Evolutionary conservation across 225 moss, liverwort and hornwort genomes (phyloP).

Genomic region (Ulota crispa): DNA sequence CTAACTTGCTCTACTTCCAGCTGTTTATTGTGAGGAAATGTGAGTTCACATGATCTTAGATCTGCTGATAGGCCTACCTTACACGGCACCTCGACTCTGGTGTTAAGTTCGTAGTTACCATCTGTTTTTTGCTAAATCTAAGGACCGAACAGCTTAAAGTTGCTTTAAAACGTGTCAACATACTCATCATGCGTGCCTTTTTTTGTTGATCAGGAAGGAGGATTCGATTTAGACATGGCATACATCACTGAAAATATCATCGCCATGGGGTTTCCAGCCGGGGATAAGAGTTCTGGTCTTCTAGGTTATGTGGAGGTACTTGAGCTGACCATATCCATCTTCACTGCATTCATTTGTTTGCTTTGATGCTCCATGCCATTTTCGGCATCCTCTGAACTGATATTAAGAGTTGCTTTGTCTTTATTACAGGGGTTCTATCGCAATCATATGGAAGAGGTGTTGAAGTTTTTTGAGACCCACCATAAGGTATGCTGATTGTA

Average conservation of each 20-base stretch:
- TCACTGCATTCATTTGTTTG: neutral
- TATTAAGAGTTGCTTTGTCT: neutral
- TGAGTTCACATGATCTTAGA: neutral
- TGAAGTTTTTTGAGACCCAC: conserved; percentile 95
- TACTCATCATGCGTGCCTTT: neutral
- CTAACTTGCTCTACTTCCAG: neutral
- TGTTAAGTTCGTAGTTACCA: neutral
- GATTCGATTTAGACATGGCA: conserved; percentile 93
- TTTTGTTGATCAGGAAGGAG: conserved; percentile 77
- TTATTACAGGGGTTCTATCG: conserved; percentile 82
- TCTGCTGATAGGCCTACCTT: neutral
- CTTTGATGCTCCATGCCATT: neutral
- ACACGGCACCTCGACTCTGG: neutral
- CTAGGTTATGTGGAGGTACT: conserved; percentile 97
- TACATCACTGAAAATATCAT: conserved; percentile 99
- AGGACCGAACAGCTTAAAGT: neutral
- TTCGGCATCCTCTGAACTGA: neutral
- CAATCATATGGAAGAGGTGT: conserved; percentile 99
- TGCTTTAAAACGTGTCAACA: neutral
- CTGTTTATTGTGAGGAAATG: neutral
- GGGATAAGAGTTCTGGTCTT: conserved; percentile 96
- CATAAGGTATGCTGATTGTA: conserved; percentile 64
- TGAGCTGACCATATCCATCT: neutral
- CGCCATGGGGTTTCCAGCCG: conserved; percentile 98
- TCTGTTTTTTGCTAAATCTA: neutral